Conservation (phyloP, 306 rosid species). For the Vicia villosa region DNA sequence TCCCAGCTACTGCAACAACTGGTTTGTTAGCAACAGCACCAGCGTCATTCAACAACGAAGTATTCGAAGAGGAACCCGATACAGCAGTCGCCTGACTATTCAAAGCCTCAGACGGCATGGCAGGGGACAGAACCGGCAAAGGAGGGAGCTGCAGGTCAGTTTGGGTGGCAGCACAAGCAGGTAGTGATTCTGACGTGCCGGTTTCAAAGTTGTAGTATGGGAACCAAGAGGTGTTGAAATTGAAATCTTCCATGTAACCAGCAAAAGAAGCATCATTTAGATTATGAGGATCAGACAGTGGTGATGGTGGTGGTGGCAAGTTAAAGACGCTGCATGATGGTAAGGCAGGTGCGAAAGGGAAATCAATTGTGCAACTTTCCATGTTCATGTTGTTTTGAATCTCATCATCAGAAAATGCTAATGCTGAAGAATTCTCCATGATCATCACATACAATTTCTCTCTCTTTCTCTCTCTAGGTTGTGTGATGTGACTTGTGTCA, state of each 20-base stretch:
- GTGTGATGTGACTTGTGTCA: neutral
- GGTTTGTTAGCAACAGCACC: neutral
- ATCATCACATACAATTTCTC: neutral
- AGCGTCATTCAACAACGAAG: conserved; percentile 69
- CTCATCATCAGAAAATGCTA: conserved; percentile 56
- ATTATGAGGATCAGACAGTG: conserved; percentile 36
- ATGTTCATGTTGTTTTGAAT: conserved; percentile 33
- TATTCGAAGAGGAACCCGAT: conserved; percentile 67
- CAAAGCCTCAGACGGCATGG: conserved; percentile 59
- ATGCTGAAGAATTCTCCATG: conserved; percentile 46
- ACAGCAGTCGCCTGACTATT: conserved; percentile 69
- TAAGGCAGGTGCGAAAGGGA: conserved; percentile 3
- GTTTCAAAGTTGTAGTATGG: conserved; percentile 13
- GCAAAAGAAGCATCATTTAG: conserved; percentile 36
- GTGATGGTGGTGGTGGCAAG: conserved; percentile 41
- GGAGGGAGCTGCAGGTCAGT: neutral
- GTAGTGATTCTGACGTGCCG: neutral
- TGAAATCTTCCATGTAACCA: conserved; percentile 57
- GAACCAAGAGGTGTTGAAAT: conserved; percentile 30
- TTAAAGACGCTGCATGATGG: conserved; percentile 53
- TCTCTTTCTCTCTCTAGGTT: conserved; percentile 55
- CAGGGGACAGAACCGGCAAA: conserved; percentile 41
- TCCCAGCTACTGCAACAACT: conserved; percentile 11
- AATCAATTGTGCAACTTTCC: neutral
- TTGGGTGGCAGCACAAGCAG: neutral